Evolutionary conservation across 345 rosid genomes (phyloP), one percentile per base, ranked within the genome.

Genomic region (Bruguiera gymnorhiza): DNA sequence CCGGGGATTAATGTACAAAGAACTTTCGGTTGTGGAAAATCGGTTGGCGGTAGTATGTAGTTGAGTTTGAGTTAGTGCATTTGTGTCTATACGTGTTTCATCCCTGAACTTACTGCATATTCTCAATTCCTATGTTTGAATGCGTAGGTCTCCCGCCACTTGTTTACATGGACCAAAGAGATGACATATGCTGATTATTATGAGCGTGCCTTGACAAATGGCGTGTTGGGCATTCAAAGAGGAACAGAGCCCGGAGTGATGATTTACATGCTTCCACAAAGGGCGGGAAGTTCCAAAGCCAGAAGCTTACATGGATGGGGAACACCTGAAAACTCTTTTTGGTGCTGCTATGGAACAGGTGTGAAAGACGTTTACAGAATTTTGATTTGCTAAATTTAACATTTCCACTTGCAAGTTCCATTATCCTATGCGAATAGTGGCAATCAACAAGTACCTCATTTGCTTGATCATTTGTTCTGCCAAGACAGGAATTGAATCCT

Each of bases 331-430:
- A 59, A 76, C 53, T 63, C 91, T n/a, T 95, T 95, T 74, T 95
- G 99, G 99, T 95, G 99, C 84, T 95, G 97, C 78, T 95, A 95
- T 82, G 97, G 97, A 67, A 92, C 97, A 80, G 97, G 98, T 90
- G 32, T 58, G 68, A 55, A 13, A 8, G 27, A 23, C 27, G 21
- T 55, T 55, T 55, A 3, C 59, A 55, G 27, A 8, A 9, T 13
- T 55, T 3, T 55, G 23, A 21, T 55, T 55, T 21, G 23, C 23
- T 55, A 55, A 55, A 21, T 23, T 55, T 16, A 55, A 55, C 13
- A 39, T 11, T 39, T 39, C 46, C 15, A 2, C 46, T 10, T 10
- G 46, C 46, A 10, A 39, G 46, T 39, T 39, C 46, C 3, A 10
- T 39, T 11, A 39, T 39, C 46, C 46, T 39, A 9, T 39, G 13